Percentiles rank a stretch among this genome's conserved stretches.
Conservation (phyloP, 805 yeast genomes). For the Clavispora phyllophila region DNA sequence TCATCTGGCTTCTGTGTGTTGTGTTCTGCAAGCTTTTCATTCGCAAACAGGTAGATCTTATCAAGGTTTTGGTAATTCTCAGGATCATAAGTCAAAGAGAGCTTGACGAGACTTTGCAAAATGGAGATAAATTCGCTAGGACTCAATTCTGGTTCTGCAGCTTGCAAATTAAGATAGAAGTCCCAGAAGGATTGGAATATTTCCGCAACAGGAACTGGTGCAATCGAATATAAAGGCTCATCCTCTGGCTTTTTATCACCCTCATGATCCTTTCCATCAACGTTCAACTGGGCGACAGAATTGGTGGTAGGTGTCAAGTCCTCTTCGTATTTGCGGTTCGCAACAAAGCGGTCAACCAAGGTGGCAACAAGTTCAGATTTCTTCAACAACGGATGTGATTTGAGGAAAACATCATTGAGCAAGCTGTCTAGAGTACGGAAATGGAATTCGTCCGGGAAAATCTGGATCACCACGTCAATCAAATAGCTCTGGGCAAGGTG, state of each 20-base stretch:
- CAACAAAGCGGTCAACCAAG: conserved; percentile 66
- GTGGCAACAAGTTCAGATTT: conserved; percentile 62
- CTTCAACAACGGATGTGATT: conserved; percentile 66
- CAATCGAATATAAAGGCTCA: conserved; percentile 2
- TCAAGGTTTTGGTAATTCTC: conserved; percentile 56
- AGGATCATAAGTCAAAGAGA: conserved; percentile 66
- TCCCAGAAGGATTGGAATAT: conserved; percentile 64
- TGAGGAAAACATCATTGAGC: conserved; percentile 54
- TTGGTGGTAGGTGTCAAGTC: conserved; percentile 21
- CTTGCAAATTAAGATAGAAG: conserved; percentile 52
- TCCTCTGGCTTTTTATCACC: conserved; percentile 1
- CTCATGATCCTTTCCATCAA: conserved; percentile 6
- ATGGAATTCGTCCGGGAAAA: conserved; percentile 92
- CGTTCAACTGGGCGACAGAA: conserved; percentile 9
- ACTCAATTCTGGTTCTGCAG: conserved; percentile 60
- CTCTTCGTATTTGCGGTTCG: conserved; percentile 31
- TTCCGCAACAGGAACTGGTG: conserved; percentile 15
- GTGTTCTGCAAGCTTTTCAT: conserved; percentile 28
- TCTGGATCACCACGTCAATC: conserved; percentile 86
- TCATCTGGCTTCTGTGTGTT: conserved; percentile 14
- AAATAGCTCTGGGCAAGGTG: conserved; percentile 88
- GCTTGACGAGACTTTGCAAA: conserved; percentile 57
- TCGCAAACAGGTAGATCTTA: conserved; percentile 54
- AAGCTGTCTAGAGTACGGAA: conserved; percentile 64
- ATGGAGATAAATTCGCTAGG: conserved; percentile 60